These are phyloP conservation scores for Cucumis cinereus DNA, from an alignment of 306 rosid species.

Conservation along the genomic window DNA sequence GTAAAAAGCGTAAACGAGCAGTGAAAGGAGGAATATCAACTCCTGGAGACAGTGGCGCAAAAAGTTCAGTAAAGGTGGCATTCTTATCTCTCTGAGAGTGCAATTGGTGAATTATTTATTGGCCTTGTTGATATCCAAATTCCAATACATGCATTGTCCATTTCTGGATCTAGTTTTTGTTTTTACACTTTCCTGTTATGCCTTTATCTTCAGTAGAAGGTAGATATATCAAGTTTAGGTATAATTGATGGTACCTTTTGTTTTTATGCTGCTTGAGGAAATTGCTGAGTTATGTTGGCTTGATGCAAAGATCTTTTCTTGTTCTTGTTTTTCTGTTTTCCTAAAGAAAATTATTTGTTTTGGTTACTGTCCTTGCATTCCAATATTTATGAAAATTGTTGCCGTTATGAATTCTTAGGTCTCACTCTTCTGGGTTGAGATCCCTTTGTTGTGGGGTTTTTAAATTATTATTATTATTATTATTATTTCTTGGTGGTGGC, in stretches of 20 bases:
- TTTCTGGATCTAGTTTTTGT: constrained; percentile 2
- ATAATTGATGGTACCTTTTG: background rate
- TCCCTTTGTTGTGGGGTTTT: too few relatives aligned
- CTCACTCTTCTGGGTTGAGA: too few relatives aligned
- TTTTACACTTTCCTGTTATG: background rate
- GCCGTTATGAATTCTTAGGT: background rate
- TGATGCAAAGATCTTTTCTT: background rate
- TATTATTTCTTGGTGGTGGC: too few relatives aligned
- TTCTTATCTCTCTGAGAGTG: constrained; percentile 14
- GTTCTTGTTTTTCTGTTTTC: background rate
- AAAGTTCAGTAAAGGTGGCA: constrained; percentile 56
- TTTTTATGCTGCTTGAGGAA: background rate
- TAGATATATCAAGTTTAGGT: background rate
- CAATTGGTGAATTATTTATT: constrained; percentile 4
- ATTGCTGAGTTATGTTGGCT: background rate
- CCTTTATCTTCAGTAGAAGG: background rate
- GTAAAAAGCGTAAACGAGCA: constrained; percentile 58
- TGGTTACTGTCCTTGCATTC: background rate
- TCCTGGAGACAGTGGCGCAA: constrained; percentile 39
- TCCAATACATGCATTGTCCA: background rate
- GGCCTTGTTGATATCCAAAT: background rate
- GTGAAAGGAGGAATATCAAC: constrained; percentile 43
- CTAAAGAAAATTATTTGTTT: background rate
- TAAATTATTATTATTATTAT: too few relatives aligned
- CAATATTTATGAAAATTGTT: background rate